Evolutionary conservation across 495 filamentous ascomycete genomes (phyloP), one percentile per base, ranked within the genome.

Genomic region (Tuber magnatum): DNA sequence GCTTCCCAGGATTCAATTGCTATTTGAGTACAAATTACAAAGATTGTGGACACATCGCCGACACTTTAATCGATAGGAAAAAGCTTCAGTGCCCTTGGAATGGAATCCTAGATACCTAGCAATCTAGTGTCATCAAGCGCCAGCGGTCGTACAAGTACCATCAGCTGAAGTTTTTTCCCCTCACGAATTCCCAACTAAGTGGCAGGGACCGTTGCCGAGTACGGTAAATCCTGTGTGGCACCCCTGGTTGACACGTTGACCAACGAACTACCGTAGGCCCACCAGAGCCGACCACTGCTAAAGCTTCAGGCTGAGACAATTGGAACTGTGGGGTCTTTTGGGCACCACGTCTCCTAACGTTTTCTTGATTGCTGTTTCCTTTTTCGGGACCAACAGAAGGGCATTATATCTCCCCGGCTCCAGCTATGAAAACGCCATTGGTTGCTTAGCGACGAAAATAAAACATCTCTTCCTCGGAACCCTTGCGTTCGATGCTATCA

Each of bases 191-290:
- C 42, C 71, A 56, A 43, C 43, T 20, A 46, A 42, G n/a, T n/a
- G n/a, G 68, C 24, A 46, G 28, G 68, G 35, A 44, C 69, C 38
- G 42, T 10, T 78, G 51, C 43, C 70, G 51, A 72, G 20, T 68
- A 76, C 61, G n/a, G 74, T 44, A 76, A 38, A 65, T 70, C 73
- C 70, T 77, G 35, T 74, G 68, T 41, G 74, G 48, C 69, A 72
- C 78, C 70, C 72, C 32, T 75, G 70, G 70, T 79, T 79, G 77
- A 79, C 77, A 79, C 77, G 77, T 79, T 79, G 77, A 68, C 77
- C 39, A 76, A 41, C 75, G 76, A 75, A 77, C 44, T 51, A 72
- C 69, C 56, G 56, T 40, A 3, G 39, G n/a, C n/a, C n/a, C 51
- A 56, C 51, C 75, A 74, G 73, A 72, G 75, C 72, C 72, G 77